phyloP scores from a whole-genome alignment of 805 yeast genomes.

The Pichia californica region DNA sequence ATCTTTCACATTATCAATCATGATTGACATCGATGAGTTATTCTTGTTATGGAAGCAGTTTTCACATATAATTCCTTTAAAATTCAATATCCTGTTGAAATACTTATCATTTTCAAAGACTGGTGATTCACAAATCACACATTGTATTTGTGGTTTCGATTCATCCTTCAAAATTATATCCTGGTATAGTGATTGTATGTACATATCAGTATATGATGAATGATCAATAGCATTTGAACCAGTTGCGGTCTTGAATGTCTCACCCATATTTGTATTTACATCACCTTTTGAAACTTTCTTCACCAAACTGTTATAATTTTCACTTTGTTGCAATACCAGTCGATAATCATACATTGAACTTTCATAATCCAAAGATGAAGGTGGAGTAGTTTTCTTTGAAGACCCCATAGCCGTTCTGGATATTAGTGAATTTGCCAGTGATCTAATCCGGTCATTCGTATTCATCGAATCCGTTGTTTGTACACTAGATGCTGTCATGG shows the following conservation, averaged over 20 bases:
- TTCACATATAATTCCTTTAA: conserved; percentile 2
- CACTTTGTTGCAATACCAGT: conserved; percentile 1
- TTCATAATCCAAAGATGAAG: conserved; percentile 6
- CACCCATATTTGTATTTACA: background rate
- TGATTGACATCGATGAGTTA: background rate
- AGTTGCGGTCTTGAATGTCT: background rate
- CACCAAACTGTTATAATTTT: background rate
- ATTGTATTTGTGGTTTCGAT: background rate
- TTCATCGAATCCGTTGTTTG: background rate
- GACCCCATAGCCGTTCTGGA: background rate
- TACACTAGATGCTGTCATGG: background rate
- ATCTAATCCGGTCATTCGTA: background rate
- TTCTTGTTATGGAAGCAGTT: background rate
- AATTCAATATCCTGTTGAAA: background rate
- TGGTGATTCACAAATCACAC: conserved; percentile 1
- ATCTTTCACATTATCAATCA: background rate
- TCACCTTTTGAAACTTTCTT: background rate
- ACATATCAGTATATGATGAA: background rate
- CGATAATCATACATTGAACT: conserved; percentile 6
- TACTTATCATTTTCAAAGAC: background rate
- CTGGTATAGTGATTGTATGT: conserved; percentile 4
- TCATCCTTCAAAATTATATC: background rate
- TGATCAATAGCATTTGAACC: background rate
- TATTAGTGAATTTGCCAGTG: background rate
- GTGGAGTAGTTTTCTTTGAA: conserved; percentile 3